Conservation (phyloP, 1,284 basidiomycete genomes). For the Psilocybe mexicana region DNA sequence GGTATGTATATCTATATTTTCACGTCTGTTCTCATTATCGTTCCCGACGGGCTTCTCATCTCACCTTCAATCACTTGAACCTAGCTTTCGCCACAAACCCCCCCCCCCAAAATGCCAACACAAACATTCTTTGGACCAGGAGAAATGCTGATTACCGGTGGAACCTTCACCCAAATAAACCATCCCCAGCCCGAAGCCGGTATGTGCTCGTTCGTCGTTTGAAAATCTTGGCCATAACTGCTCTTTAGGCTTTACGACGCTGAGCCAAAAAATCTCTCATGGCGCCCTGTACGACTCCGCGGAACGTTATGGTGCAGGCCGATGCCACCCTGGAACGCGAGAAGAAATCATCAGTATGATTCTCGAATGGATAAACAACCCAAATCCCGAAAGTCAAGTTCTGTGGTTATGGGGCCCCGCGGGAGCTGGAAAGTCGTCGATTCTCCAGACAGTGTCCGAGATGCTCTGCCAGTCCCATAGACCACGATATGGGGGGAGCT, state of each 20-base stretch:
- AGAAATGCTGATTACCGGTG: too few species aligned
- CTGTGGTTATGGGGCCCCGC: slow-evolving; percentile 3
- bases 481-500: slow-evolving; percentile 3
- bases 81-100: too few species aligned
- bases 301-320: not conserved
- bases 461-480: not conserved
- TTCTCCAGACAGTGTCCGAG: not conserved
- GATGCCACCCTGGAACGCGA: slow-evolving; percentile 1
- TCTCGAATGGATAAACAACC: not conserved
- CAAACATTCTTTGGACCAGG: too few species aligned
- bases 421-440: slow-evolving; percentile 3
- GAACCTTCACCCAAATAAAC: too few species aligned
- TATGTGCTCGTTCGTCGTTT: too few species aligned
- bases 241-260: not conserved
- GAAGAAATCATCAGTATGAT: not conserved
- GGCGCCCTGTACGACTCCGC: slow-evolving; percentile 4
- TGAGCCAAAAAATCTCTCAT: not conserved
- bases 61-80: too few species aligned
- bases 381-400: not conserved
- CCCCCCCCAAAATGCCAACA: too few species aligned
- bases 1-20: too few species aligned
- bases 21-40: too few species aligned
- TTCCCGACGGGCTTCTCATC: too few species aligned
- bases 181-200: too few species aligned
- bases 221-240: too few species aligned